phyloP scores from a whole-genome alignment of 768 basidiomycete genomes.

The Boletus vinaceobasis region DNA sequence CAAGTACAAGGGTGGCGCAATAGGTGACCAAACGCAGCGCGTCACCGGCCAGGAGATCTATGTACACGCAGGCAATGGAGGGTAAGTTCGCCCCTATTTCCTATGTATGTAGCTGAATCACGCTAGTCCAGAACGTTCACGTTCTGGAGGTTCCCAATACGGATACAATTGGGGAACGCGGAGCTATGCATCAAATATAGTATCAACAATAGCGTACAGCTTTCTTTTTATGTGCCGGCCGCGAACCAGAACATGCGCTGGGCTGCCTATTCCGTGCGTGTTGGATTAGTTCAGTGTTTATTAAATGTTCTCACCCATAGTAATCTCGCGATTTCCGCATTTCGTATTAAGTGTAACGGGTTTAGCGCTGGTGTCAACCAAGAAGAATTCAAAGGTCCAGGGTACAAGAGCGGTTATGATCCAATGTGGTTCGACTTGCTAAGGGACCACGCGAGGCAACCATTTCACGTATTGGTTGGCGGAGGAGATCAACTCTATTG shows the following conservation, averaged over 20 bases:
- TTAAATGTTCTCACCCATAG: not conserved
- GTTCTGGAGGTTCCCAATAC: slow-evolving; percentile 92
- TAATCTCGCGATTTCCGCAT: not conserved
- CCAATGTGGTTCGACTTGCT: slow-evolving; percentile 95
- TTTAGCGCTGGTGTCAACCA: slow-evolving; percentile 88
- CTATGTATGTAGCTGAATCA: not conserved
- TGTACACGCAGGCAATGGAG: slow-evolving; percentile 56
- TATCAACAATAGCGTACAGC: slow-evolving; percentile 73
- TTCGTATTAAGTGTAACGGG: slow-evolving; percentile 66
- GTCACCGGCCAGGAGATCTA: slow-evolving; percentile 69
- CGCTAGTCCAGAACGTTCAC: slow-evolving; percentile 63
- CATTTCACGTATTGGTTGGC: slow-evolving; percentile 90
- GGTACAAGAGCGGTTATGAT: slow-evolving; percentile 79
- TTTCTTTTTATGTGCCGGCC: slow-evolving; percentile 84
- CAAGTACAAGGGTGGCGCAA: slow-evolving; percentile 18
- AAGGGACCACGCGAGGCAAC: slow-evolving; percentile 68
- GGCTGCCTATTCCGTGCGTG: slow-evolving; percentile 79
- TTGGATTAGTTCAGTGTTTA: not conserved
- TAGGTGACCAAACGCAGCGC: slow-evolving; percentile 37
- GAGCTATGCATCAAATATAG: slow-evolving; percentile 81
- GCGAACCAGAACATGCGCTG: slow-evolving; percentile 81
- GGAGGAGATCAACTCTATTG: slow-evolving; percentile 94
- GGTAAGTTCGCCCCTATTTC: slow-evolving; percentile 36
- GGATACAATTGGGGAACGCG: slow-evolving; percentile 64
- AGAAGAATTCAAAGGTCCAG: slow-evolving; percentile 79